Conservation (phyloP, 768 basidiomycete species). For the Tephrocybe sp. region DNA sequence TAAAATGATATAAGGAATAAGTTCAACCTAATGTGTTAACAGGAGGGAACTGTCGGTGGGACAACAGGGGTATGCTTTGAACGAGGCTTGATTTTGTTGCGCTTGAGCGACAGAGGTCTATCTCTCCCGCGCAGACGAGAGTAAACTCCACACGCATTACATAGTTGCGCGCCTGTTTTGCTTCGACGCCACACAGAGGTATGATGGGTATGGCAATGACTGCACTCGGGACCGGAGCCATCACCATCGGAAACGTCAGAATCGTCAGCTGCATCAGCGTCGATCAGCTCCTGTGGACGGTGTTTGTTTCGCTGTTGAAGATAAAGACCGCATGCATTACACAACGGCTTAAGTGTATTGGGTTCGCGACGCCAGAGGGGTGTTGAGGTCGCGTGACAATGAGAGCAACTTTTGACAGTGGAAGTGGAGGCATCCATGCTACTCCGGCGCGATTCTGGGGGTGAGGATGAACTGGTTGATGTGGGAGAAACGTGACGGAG, state of each 20-base stretch:
- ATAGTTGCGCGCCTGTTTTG: conserved; percentile 48
- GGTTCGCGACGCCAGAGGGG: conserved; percentile 52
- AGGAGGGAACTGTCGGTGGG: conserved; percentile 3
- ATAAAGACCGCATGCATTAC: conserved; percentile 50
- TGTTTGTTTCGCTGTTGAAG: conserved; percentile 46
- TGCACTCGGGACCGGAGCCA: conserved; percentile 44
- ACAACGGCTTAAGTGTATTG: conserved; percentile 41
- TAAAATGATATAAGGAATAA: background rate
- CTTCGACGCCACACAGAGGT: conserved; percentile 53
- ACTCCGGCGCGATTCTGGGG: conserved; percentile 24
- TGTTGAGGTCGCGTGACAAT: conserved; percentile 46
- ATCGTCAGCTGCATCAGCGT: conserved; percentile 44
- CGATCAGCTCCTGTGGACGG: conserved; percentile 49
- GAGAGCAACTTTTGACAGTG: conserved; percentile 40
- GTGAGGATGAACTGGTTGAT: conserved; percentile 21
- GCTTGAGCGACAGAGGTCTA: conserved; percentile 43
- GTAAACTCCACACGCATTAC: conserved; percentile 54
- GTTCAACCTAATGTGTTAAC: background rate
- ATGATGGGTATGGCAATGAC: conserved; percentile 47
- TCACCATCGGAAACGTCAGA: conserved; percentile 40
- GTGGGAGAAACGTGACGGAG: conserved; percentile 19
- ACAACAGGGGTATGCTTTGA: conserved; percentile 37
- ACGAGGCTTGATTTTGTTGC: conserved; percentile 49
- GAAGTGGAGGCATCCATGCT: conserved; percentile 30
- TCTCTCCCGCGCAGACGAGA: conserved; percentile 45